Evolutionary conservation across 495 filamentous ascomycete genomes (phyloP).

Genomic region (Aspergillus saccharolyticus): DNA sequence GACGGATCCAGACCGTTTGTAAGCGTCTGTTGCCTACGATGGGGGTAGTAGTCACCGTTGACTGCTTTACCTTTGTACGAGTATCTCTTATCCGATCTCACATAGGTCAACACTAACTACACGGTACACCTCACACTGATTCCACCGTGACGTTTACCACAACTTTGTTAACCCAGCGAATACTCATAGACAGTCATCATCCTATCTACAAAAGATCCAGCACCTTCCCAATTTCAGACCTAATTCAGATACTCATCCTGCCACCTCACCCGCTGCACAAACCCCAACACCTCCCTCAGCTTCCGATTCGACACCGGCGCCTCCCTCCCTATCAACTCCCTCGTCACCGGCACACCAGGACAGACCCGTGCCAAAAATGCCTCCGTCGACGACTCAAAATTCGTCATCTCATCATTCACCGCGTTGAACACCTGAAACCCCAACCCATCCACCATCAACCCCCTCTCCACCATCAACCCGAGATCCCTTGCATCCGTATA

Average conservation of each 20-base stretch:
- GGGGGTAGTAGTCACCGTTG: too few species aligned
- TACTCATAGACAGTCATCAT: neutral
- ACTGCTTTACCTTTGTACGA: too few species aligned
- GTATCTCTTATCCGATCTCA: too few species aligned
- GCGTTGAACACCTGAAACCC: neutral
- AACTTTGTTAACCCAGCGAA: neutral
- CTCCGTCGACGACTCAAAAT: constrained; percentile 31
- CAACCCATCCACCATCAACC: constrained; percentile 3
- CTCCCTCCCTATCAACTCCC: constrained; percentile 51
- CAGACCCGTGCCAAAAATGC: constrained; percentile 45
- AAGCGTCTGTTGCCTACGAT: too few species aligned
- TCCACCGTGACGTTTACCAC: too few species aligned
- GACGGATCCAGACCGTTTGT: too few species aligned
- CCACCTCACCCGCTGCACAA: constrained; percentile 45
- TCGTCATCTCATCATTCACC: constrained; percentile 52
- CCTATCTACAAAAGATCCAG: neutral
- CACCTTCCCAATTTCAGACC: neutral
- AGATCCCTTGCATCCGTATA: constrained; percentile 33
- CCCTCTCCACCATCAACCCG: constrained; percentile 52
- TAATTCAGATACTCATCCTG: neutral
- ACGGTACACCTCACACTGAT: too few species aligned
- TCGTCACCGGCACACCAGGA: constrained; percentile 43
- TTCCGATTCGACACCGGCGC: constrained; percentile 56
- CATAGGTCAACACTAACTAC: too few species aligned
- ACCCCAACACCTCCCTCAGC: constrained; percentile 53